Conservation (phyloP, 2,329 filamentous ascomycete genomes). For the Cryphonectria radicalis region DNA sequence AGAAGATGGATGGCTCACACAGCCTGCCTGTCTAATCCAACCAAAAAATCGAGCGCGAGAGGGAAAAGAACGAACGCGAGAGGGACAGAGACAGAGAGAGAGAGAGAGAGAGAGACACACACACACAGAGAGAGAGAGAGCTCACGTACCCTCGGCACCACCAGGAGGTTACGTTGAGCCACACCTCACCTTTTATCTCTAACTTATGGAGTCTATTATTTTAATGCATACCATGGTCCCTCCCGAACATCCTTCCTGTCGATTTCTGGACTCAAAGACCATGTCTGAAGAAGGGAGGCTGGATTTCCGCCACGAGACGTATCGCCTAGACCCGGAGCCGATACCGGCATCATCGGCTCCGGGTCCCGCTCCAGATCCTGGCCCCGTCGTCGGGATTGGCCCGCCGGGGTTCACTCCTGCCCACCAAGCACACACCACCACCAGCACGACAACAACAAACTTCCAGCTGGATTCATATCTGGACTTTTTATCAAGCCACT, state of each 20-base stretch:
- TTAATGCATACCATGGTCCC: background rate
- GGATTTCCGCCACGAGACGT: background rate
- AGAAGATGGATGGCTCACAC: no score
- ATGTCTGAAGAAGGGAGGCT: background rate
- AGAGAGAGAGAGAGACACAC: no score
- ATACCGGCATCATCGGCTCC: background rate
- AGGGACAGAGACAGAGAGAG: no score
- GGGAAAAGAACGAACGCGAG: no score
- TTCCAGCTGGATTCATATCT: conserved; percentile 12
- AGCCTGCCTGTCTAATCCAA: no score
- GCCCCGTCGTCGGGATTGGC: background rate
- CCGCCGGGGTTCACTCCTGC: background rate
- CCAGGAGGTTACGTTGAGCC: background rate
- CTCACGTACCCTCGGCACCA: no score
- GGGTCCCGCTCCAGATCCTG: background rate
- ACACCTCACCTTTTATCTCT: background rate
- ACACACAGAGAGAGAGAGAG: no score
- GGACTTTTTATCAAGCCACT: conserved; percentile 3
- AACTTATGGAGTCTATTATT: background rate
- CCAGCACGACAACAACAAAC: conserved; percentile 1
- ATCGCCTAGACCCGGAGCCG: background rate
- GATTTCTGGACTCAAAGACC: background rate
- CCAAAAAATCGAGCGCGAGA: background rate
- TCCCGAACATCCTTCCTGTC: background rate
- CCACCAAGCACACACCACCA: background rate